A percentile compares a stretch with the other conserved stretches of the same genome.
phyloP scores from a whole-genome alignment of 106 monocot genomes.

The Allium cepa region DNA sequence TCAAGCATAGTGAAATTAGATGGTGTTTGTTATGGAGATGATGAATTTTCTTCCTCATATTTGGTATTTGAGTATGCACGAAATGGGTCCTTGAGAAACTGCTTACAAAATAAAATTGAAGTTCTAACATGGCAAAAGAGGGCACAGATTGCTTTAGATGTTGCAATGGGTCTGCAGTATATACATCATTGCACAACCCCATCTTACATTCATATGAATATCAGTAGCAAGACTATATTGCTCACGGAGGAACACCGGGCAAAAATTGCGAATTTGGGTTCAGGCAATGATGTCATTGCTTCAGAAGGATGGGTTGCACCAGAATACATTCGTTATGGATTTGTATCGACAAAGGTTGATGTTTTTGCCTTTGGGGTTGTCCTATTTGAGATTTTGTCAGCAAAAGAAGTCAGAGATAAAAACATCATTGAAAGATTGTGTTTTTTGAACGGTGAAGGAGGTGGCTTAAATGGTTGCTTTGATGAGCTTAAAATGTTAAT shows the following conservation, averaged over 20 bases:
- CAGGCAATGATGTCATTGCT: not conserved
- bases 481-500: conserved; percentile 9
- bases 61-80: conserved; percentile 10
- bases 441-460: conserved; percentile 6
- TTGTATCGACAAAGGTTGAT: conserved; percentile 16
- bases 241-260: conserved; percentile 20
- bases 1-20: conserved; percentile 12
- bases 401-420: conserved; percentile 8
- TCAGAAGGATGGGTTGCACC: conserved; percentile 14
- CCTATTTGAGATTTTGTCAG: conserved; percentile 19
- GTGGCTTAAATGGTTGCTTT: conserved; percentile 4
- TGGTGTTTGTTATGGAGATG: conserved; percentile 23
- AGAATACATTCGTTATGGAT: conserved; percentile 5
- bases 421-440: not conserved
- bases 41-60: conserved; percentile 12
- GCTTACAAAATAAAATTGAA: conserved; percentile 1
- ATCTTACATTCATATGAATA: conserved; percentile 28
- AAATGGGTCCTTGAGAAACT: conserved; percentile 24
- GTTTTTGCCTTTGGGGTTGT: conserved; percentile 26
- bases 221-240: conserved; percentile 22
- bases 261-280: conserved; percentile 24
- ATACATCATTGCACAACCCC: conserved; percentile 28
- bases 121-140: conserved; percentile 18
- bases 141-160: conserved; percentile 29
- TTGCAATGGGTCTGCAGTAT: conserved; percentile 24